Conservation (phyloP, 768 basidiomycete species). For the Cystobasidium tubakii region DNA sequence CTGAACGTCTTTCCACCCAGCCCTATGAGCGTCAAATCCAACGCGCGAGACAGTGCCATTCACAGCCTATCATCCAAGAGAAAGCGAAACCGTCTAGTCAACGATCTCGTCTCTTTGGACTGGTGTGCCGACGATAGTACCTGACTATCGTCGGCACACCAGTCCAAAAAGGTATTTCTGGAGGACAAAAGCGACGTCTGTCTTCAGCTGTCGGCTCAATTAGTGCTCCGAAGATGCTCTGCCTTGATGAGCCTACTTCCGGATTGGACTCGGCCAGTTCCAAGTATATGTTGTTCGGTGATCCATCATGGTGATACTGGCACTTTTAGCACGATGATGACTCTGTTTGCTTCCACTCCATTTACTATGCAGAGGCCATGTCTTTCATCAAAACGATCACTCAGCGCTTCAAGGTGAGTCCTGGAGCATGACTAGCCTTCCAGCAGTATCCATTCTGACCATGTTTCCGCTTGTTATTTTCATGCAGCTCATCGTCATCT, state of each 20-base stretch:
- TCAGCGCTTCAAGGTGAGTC: conserved; percentile 39
- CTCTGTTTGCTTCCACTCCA: not conserved
- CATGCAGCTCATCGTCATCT: conserved; percentile 59
- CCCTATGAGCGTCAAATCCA: too few species aligned
- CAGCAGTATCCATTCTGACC: not conserved
- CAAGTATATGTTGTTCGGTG: not conserved
- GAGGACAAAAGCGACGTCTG: conserved; percentile 63
- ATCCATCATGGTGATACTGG: not conserved
- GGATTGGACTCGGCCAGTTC: conserved; percentile 1
- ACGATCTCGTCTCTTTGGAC: conserved; percentile 55
- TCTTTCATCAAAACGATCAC: conserved; percentile 15
- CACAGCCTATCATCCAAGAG: conserved; percentile 41
- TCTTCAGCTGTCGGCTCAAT: conserved; percentile 61
- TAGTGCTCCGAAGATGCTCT: conserved; percentile 58
- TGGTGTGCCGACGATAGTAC: conserved; percentile 54
- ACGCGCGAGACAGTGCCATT: too few species aligned
- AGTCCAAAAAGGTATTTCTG: conserved; percentile 59
- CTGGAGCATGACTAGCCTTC: conserved; percentile 46
- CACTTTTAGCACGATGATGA: not conserved
- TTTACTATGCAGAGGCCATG: conserved; percentile 7
- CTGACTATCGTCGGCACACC: conserved; percentile 60
- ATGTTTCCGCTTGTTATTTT: conserved; percentile 52
- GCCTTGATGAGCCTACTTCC: conserved; percentile 60
- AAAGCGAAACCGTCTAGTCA: conserved; percentile 53
- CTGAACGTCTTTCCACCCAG: too few species aligned